Evolutionary conservation across 805 yeast genomes (phyloP).

Genomic region (Starmerella etchellsii): DNA sequence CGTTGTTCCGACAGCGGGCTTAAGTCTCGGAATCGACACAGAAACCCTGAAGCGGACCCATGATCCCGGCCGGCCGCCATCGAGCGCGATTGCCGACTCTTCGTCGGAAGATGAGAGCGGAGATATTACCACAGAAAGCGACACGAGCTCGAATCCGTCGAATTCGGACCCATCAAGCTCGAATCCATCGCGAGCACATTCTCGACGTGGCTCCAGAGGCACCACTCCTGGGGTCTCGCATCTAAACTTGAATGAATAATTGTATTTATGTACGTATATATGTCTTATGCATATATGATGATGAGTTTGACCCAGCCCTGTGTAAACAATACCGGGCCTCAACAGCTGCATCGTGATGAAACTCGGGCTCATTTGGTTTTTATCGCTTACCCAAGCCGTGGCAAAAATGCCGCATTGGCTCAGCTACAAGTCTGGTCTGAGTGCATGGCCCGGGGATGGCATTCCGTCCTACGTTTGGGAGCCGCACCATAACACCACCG

Average conservation of each 20-base stretch:
- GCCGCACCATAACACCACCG: constrained; percentile 41
- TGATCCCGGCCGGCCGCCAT: not conserved
- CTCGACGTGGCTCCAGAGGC: not conserved
- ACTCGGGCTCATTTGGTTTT: no score
- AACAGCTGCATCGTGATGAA: no score
- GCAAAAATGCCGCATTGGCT: constrained; percentile 81
- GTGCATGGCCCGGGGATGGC: constrained; percentile 62
- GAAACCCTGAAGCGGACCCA: not conserved
- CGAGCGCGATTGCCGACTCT: constrained; percentile 7
- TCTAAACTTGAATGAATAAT: not conserved
- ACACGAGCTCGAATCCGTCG: no score
- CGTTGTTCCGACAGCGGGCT: constrained; percentile 20
- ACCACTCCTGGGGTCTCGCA: not conserved
- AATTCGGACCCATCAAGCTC: no score
- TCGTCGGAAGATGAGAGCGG: constrained; percentile 7
- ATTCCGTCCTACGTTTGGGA: constrained; percentile 68
- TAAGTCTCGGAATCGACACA: constrained; percentile 18
- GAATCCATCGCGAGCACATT: no score
- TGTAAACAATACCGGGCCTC: no score
- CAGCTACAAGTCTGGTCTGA: constrained; percentile 54
- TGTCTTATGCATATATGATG: no score
- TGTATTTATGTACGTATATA: no score
- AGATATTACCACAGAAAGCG: not conserved
- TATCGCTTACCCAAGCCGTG: no score
- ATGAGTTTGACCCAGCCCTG: no score